These are phyloP conservation scores for Talaromyces sp. DNA, from an alignment of 2,329 filamentous ascomycete species.

Conservation along the genomic window DNA sequence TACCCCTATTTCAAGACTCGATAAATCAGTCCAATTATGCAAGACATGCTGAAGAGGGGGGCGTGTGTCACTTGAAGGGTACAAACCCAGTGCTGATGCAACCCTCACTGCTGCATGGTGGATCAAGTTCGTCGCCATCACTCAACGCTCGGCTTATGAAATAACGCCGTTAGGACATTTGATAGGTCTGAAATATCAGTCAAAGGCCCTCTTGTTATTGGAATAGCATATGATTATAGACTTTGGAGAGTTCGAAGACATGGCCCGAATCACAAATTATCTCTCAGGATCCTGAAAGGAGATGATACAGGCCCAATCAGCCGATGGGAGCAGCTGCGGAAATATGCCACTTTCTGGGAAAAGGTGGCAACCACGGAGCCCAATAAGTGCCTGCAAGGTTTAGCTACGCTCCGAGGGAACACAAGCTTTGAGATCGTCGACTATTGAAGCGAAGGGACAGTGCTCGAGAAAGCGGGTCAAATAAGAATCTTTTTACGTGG, in stretches of 20 bases:
- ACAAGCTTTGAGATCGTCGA: background rate
- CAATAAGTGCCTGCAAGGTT: background rate
- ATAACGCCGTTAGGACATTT: background rate
- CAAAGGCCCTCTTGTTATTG: background rate
- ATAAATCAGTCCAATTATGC: background rate
- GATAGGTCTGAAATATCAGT: background rate
- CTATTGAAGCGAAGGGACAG: background rate
- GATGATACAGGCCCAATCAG: background rate
- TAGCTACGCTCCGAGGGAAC: background rate
- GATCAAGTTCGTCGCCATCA: background rate
- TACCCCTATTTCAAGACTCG: slow-evolving; percentile 8
- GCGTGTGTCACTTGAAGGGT: background rate
- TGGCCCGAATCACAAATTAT: background rate
- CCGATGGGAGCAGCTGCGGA: background rate
- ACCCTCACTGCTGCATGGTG: background rate
- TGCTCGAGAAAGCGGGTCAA: background rate
- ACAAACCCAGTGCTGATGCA: background rate
- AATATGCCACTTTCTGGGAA: background rate
- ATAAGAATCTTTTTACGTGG: background rate
- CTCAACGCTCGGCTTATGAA: background rate
- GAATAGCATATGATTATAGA: background rate
- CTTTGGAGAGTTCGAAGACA: background rate
- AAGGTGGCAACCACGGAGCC: background rate
- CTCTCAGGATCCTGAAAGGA: background rate
- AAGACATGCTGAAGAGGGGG: background rate